A percentile compares a stretch with the other conserved stretches of the same genome.
Evolutionary conservation across 1,284 basidiomycete species (phyloP).

Genomic region (Cyathus olla): DNA sequence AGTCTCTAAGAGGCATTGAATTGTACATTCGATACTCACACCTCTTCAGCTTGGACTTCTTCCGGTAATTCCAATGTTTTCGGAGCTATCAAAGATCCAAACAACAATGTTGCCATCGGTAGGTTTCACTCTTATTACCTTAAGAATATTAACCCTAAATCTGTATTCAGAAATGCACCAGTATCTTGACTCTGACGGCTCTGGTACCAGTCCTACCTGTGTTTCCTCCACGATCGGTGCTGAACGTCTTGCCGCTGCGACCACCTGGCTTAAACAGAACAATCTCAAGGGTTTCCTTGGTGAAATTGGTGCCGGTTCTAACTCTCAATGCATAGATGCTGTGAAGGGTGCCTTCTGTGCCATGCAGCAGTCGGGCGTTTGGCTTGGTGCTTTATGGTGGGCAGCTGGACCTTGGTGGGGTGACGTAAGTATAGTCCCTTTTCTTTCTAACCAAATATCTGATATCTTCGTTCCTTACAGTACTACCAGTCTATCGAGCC

Average conservation of each 20-base stretch:
- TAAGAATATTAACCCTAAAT: too few relatives aligned
- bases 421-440: constrained; percentile 49
- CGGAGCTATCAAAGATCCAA: constrained; percentile 63
- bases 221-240: constrained; percentile 70
- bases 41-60: constrained; percentile 55
- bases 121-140: constrained; percentile 14
- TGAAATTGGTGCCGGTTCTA: constrained; percentile 71
- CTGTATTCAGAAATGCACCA: constrained; percentile 68
- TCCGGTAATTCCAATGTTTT: constrained; percentile 69
- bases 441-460: constrained; percentile 1
- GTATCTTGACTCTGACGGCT: constrained; percentile 76
- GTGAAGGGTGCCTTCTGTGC: constrained; percentile 66
- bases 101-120: constrained; percentile 72
- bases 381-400: constrained; percentile 70
- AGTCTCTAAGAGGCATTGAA: constrained; percentile 5
- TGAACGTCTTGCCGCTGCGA: constrained; percentile 66
- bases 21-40: not conserved
- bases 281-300: constrained; percentile 74
- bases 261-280: constrained; percentile 67
- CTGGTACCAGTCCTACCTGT: constrained; percentile 65
- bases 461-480: constrained; percentile 33
- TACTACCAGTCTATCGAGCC: constrained; percentile 76
- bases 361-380: constrained; percentile 69
- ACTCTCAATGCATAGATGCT: constrained; percentile 60
- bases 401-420: constrained; percentile 75